Conservation (phyloP, 352 stramenopile species). For the Phytophthora tubulina region DNA sequence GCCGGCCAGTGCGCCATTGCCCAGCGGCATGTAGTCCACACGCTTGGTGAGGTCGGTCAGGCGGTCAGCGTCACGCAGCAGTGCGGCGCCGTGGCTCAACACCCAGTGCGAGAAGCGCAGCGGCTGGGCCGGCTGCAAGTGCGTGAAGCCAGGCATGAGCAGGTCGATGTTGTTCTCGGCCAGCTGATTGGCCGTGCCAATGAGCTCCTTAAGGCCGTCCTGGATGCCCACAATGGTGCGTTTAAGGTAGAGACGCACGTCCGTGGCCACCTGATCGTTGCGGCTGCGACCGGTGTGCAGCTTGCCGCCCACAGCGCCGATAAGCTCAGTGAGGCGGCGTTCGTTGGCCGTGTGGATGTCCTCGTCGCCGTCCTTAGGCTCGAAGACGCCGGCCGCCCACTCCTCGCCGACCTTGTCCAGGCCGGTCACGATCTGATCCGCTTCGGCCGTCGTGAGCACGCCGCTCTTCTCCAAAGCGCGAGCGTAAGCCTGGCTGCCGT, state of each 20-base stretch:
- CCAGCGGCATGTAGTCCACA: conserved; percentile 97
- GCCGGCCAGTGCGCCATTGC: conserved; percentile 96
- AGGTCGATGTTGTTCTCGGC: conserved; percentile 94
- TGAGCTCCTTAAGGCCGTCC: conserved; percentile 92
- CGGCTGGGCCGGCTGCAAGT: conserved; percentile 98
- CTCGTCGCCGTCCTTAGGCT: conserved; percentile 95
- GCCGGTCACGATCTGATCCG: conserved; percentile 42
- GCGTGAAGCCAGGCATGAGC: conserved; percentile 99
- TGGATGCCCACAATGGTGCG: conserved; percentile 68
- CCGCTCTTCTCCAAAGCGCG: conserved; percentile 89
- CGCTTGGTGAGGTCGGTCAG: conserved; percentile 95
- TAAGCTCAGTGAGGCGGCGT: conserved; percentile 97
- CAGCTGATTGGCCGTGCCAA: conserved; percentile 89
- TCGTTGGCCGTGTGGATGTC: conserved; percentile 99
- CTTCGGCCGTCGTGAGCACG: conserved; percentile 94
- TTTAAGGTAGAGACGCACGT: conserved; percentile 96
- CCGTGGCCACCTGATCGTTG: conserved; percentile 99
- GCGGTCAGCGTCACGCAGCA: conserved; percentile 95
- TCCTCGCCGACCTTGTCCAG: conserved; percentile 46
- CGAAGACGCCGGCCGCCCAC: conserved; percentile 66
- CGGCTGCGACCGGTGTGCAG: conserved; percentile 96
- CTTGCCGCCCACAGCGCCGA: conserved; percentile 97
- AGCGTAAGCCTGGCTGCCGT: conserved; percentile 97
- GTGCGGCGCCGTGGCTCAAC: conserved; percentile 94
- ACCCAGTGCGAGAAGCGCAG: conserved; percentile 99